Evolutionary conservation across 2,329 filamentous ascomycete genomes (phyloP).

Genomic region (Claviceps purpurea): DNA sequence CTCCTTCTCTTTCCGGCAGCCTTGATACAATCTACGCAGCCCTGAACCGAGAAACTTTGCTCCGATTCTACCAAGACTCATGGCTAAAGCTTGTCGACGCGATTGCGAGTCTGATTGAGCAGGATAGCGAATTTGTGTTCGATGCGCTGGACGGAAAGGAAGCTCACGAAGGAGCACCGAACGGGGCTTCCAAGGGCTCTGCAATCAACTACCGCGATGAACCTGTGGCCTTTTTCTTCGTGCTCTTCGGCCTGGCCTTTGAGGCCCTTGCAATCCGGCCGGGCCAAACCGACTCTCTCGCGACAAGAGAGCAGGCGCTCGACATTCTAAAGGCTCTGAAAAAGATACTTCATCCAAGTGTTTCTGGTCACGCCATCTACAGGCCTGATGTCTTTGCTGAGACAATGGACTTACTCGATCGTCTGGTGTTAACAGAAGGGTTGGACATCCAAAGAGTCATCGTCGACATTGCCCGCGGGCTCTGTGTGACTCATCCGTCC

Average conservation of each 20-base stretch:
- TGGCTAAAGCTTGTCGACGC: constrained; percentile 96
- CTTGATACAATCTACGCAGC: constrained; percentile 91
- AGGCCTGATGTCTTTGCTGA: constrained; percentile 92
- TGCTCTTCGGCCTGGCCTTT: constrained; percentile 90
- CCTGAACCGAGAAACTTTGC: constrained; percentile 80
- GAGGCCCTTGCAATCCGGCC: constrained; percentile 83
- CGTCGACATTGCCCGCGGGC: constrained; percentile 80
- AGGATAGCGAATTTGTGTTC: constrained; percentile 95
- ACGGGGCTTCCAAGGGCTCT: constrained; percentile 45
- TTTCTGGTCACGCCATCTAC: constrained; percentile 93
- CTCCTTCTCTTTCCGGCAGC: constrained; percentile 68
- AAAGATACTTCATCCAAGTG: constrained; percentile 87
- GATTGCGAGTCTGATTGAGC: constrained; percentile 91
- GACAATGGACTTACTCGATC: constrained; percentile 89
- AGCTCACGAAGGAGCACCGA: constrained; percentile 31
- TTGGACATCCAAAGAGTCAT: constrained; percentile 83
- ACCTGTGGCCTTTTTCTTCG: constrained; percentile 97
- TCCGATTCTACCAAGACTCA: constrained; percentile 92
- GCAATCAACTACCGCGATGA: constrained; percentile 98
- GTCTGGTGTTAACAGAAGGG: constrained; percentile 81
- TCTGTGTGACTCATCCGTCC: constrained; percentile 85
- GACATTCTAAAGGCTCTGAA: constrained; percentile 84
- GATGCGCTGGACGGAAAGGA: constrained; percentile 86
- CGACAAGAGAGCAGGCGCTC: constrained; percentile 64
- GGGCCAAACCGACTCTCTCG: constrained; percentile 34